Percentiles rank a stretch among this genome's conserved stretches.
Evolutionary conservation across 169 alveolate species (phyloP).

Genomic region (Plasmodium inui): DNA sequence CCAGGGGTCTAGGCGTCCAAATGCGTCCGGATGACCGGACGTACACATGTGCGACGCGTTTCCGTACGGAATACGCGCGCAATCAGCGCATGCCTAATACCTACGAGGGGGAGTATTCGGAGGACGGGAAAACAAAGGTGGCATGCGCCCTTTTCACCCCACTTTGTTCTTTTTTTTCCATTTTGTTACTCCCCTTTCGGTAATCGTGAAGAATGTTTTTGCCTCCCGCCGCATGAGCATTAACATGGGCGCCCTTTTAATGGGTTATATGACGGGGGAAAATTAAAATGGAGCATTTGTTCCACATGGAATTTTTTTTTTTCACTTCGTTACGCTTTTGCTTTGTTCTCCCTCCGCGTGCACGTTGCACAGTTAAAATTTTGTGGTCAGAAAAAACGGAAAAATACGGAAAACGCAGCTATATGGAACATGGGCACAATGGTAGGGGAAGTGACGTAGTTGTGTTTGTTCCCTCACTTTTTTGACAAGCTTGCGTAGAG

Average conservation of each 20-base stretch:
- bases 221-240: background rate
- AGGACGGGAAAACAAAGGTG: no score
- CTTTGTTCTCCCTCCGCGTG: background rate
- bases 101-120: no score
- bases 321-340: background rate
- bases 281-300: background rate
- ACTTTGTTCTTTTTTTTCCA: no score
- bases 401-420: background rate
- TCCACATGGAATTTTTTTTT: background rate
- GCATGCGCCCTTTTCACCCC: background rate
- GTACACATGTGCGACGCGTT: background rate
- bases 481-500: background rate
- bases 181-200: background rate
- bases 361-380: background rate
- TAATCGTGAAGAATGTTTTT: background rate
- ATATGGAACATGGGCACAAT: background rate
- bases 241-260: background rate
- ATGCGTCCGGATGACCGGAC: background rate
- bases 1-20: background rate
- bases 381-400: background rate
- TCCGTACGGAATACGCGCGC: background rate
- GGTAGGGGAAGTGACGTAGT: background rate
- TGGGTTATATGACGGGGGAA: background rate
- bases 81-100: background rate
- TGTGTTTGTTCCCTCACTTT: background rate